A percentile compares a stretch with the other conserved stretches of the same genome.
Evolutionary conservation across 208 protist genomes (phyloP).

Genomic region (Crithidia acanthocephali): DNA sequence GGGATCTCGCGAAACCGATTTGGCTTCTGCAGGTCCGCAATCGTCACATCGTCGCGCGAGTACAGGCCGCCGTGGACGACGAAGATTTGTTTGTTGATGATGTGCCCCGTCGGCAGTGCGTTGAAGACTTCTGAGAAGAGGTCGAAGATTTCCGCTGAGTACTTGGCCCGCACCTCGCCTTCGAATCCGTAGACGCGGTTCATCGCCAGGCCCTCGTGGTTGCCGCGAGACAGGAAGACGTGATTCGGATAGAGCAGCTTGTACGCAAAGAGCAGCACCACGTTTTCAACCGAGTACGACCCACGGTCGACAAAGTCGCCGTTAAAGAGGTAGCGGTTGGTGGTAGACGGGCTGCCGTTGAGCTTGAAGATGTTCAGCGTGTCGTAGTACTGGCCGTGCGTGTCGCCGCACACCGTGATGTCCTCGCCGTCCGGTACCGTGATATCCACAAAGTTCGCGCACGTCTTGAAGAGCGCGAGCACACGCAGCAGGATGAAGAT

Average conservation of each 20-base stretch:
- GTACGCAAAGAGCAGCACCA: slow-evolving; percentile 96
- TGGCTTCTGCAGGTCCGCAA: slow-evolving; percentile 96
- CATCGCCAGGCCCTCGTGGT: slow-evolving; percentile 97
- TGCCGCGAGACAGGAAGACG: slow-evolving; percentile 96
- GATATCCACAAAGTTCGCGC: slow-evolving; percentile 90
- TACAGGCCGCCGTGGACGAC: slow-evolving; percentile 98
- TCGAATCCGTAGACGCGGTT: slow-evolving; percentile 99
- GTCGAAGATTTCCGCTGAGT: slow-evolving; percentile 89
- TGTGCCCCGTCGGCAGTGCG: slow-evolving; percentile 92
- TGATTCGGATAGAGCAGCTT: slow-evolving; percentile 97
- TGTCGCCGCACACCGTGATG: slow-evolving; percentile 99
- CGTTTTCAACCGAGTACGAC: slow-evolving; percentile 97
- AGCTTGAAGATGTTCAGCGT: slow-evolving; percentile 97
- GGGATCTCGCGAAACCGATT: slow-evolving; percentile 96
- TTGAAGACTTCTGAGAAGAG: slow-evolving; percentile 97
- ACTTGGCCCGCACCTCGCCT: slow-evolving; percentile 97
- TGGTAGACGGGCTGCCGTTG: slow-evolving; percentile 81
- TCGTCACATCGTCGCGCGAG: slow-evolving; percentile 94
- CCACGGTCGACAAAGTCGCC: slow-evolving; percentile 97
- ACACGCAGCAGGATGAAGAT: slow-evolving; percentile 88
- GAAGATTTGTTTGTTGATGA: slow-evolving; percentile 95
- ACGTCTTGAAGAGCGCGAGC: slow-evolving; percentile 76
- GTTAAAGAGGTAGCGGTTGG: slow-evolving; percentile 97
- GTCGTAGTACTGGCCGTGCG: slow-evolving; percentile 99
- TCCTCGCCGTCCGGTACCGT: slow-evolving; percentile 79